phyloP scores from a whole-genome alignment of 2,329 filamentous ascomycete species.

The Ophiognomonia clavigignenti-juglandacearum region DNA sequence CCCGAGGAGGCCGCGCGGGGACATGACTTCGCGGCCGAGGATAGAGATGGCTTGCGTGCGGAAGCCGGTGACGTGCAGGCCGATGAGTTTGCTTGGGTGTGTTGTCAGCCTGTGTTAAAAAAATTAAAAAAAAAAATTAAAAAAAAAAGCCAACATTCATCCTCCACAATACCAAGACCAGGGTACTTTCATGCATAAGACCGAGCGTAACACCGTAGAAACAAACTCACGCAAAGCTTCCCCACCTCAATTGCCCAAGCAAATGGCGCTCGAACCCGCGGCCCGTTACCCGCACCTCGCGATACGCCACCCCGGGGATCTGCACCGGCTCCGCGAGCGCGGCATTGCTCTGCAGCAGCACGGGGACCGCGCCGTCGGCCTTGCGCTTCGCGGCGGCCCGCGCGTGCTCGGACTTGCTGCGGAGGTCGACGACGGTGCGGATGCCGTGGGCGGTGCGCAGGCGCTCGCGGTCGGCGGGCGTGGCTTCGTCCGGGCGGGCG shows the following conservation, averaged over 20 bases:
- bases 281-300: conserved; percentile 70
- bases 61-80: conserved; percentile 61
- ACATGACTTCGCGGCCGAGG: conserved; percentile 66
- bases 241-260: conserved; percentile 63
- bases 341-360: conserved; percentile 42
- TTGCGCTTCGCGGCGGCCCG: conserved; percentile 60
- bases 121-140: neutral
- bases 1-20: conserved; percentile 64
- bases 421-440: conserved; percentile 71
- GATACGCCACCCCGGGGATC: conserved; percentile 60
- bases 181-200: too few relatives aligned
- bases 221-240: conserved; percentile 51
- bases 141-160: neutral
- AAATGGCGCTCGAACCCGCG: conserved; percentile 64
- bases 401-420: conserved; percentile 74
- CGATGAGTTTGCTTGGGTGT: conserved; percentile 48
- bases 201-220: too few relatives aligned
- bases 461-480: conserved; percentile 54
- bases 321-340: conserved; percentile 50
- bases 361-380: conserved; percentile 38
- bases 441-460: conserved; percentile 59
- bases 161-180: too few relatives aligned
- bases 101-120: neutral
- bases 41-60: conserved; percentile 65
- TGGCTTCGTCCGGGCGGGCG: conserved; percentile 70